These are phyloP conservation scores for Glomus cerebriforme DNA, from an alignment of 192 early-diverging fungal species.

Conservation along the genomic window DNA sequence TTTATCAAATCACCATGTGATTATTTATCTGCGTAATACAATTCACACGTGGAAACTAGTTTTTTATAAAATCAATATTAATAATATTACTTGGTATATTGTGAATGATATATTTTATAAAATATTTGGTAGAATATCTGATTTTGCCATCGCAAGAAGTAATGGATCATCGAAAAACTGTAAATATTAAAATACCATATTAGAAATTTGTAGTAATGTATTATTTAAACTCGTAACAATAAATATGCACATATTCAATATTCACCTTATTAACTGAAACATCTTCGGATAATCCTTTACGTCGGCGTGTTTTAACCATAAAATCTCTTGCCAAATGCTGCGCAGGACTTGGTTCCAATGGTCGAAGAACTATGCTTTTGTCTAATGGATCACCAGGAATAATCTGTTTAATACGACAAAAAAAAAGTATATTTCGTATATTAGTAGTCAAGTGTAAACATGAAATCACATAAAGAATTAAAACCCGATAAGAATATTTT, in stretches of 20 bases:
- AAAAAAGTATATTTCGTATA: neutral
- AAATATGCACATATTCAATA: conserved; percentile 22
- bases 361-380: conserved; percentile 79
- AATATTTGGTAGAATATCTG: conserved; percentile 38
- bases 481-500: neutral
- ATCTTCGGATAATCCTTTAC: conserved; percentile 87
- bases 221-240: neutral
- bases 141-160: conserved; percentile 53
- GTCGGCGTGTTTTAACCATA: conserved; percentile 96
- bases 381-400: conserved; percentile 98
- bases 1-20: neutral
- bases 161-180: conserved; percentile 67
- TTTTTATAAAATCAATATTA: too few species aligned
- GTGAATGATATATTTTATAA: neutral
- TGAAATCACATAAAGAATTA: neutral
- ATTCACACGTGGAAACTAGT: too few species aligned
- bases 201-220: neutral
- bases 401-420: conserved; percentile 36
- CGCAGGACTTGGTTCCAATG: conserved; percentile 86
- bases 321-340: conserved; percentile 95
- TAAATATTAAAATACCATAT: neutral
- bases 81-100: too few species aligned
- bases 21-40: too few species aligned
- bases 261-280: conserved; percentile 78
- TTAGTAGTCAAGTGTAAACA: neutral